These are phyloP conservation scores for Sclerotiophoma versabilis DNA, from an alignment of 2,329 filamentous ascomycete genomes.

Conservation along the genomic window DNA sequence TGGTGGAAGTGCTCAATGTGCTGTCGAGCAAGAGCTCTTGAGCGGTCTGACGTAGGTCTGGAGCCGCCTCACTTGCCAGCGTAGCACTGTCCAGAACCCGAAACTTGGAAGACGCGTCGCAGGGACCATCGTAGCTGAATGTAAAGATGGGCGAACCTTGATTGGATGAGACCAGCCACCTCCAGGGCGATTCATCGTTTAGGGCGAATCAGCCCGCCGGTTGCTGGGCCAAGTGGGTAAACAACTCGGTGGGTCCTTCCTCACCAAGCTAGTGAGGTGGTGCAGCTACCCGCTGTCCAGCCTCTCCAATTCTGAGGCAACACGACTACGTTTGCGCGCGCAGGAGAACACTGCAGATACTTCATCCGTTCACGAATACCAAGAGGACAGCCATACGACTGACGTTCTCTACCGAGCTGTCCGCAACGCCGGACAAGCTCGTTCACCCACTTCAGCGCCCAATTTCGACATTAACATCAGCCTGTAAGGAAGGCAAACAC, in stretches of 20 bases:
- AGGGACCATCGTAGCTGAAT: slow-evolving; percentile 16
- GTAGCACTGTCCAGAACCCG: slow-evolving; percentile 8
- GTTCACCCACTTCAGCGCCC: slow-evolving; percentile 23
- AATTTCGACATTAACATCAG: slow-evolving; percentile 27
- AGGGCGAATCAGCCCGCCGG: slow-evolving; percentile 19
- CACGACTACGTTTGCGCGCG: slow-evolving; percentile 21
- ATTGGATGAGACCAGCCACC: slow-evolving; percentile 34
- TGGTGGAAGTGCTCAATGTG: background rate
- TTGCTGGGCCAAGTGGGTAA: slow-evolving; percentile 35
- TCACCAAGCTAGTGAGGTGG: slow-evolving; percentile 32
- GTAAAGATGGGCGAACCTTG: slow-evolving; percentile 1
- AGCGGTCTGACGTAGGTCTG: slow-evolving; percentile 21
- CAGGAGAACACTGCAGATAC: slow-evolving; percentile 11
- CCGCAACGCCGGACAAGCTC: slow-evolving; percentile 45
- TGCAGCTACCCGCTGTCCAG: slow-evolving; percentile 28
- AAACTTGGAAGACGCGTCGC: slow-evolving; percentile 15
- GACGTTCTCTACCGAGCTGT: slow-evolving; percentile 39
- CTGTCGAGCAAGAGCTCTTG: background rate
- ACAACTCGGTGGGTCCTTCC: slow-evolving; percentile 29
- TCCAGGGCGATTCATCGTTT: slow-evolving; percentile 24
- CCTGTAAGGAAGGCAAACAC: slow-evolving; percentile 26
- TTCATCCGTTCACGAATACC: slow-evolving; percentile 17
- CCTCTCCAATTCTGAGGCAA: slow-evolving; percentile 22
- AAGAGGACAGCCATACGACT: slow-evolving; percentile 32
- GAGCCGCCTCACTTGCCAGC: slow-evolving; percentile 15